A percentile compares a stretch with the other conserved stretches of the same genome.
phyloP scores from a whole-genome alignment of 805 yeast species.

The Candida ulmi region DNA sequence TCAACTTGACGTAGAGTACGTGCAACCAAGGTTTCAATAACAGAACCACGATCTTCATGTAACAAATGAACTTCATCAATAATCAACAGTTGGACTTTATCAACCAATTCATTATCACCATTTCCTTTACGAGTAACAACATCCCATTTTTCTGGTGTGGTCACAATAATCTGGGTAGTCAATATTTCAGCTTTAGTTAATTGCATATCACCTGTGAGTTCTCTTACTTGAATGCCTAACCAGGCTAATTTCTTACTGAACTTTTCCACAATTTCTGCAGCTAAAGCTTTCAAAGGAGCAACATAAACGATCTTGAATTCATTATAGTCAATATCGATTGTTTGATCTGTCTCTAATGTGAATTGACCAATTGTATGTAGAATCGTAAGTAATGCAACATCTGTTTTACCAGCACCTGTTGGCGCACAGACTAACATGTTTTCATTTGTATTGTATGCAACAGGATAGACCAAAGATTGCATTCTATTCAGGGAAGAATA shows the following conservation, averaged over 20 bases:
- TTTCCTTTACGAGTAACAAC: conserved; percentile 91
- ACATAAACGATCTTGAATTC: conserved; percentile 89
- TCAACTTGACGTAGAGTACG: conserved; percentile 94
- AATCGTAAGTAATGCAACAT: conserved; percentile 79
- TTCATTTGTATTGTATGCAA: conserved; percentile 89
- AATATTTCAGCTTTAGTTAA: conserved; percentile 72
- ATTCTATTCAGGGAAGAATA: conserved; percentile 77
- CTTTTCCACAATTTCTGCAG: conserved; percentile 95
- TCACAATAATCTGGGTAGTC: conserved; percentile 82
- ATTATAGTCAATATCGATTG: conserved; percentile 64
- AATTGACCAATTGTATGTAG: conserved; percentile 74
- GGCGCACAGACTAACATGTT: conserved; percentile 97
- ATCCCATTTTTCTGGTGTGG: conserved; percentile 97
- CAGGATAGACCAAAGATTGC: conserved; percentile 87
- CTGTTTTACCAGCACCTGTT: conserved; percentile 97
- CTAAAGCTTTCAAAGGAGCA: conserved; percentile 90
- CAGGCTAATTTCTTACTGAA: conserved; percentile 71
- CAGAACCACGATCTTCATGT: conserved; percentile 98
- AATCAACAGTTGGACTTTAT: conserved; percentile 78
- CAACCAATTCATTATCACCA: conserved; percentile 81
- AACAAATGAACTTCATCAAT: conserved; percentile 95
- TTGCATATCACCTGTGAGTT: conserved; percentile 95
- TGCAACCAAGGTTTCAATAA: conserved; percentile 90
- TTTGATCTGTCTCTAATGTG: conserved; percentile 47
- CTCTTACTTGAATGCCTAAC: conserved; percentile 83